Base-by-base conservation (phyloP, 768 basidiomycete genomes). In the Inosperma sp. region DNA sequence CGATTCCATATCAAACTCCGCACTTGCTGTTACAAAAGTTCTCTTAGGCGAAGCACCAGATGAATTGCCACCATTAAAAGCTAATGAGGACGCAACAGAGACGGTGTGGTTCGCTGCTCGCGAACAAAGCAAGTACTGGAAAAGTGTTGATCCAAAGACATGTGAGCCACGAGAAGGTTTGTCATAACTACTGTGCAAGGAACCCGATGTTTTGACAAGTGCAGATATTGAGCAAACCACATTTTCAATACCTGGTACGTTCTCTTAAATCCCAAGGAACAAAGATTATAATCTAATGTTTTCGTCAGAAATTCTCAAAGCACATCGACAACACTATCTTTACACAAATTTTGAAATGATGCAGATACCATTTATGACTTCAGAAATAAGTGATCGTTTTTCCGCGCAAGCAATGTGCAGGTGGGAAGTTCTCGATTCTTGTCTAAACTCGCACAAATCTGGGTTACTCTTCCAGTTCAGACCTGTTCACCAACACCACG, bases 101-200 rank as follows among this genome's bases (percentile, higher is more conserved):
- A 92, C 93, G 0, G 80, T 97, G 10, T 93, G 83, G 77, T 80
- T 89, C 39, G 93, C 95, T 9, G 88, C 89, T 7, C 79, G 79
- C 56, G 81, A 91, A 45, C 95, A 97, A 65, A 88, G 85, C 62
- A 86, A 84, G 64, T 88, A 87, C 63, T 99, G 96, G 96, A 92
- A 86, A 65, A 83, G 72, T 59, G 77, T 98, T 30, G 83, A 88
- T 58, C 84, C 85, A 0, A 90, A 86, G 66, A 75, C 82, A 8
- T 86, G 86, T 58, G 89, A 93, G 64, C 89, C 91, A 13, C 77
- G 79, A 45, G 85, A 89, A 71, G 84, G 94, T 88, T 59, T 21
- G 49, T 45, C 23, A 29, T 17, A 25, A 14, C 3, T 8, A 25
- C 12, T 1, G 37, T 42, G n/a, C 30, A 29, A 49, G 27, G 1